Evolutionary conservation across 345 rosid species (phyloP).

Genomic region (Rubroshorea leprosula): DNA sequence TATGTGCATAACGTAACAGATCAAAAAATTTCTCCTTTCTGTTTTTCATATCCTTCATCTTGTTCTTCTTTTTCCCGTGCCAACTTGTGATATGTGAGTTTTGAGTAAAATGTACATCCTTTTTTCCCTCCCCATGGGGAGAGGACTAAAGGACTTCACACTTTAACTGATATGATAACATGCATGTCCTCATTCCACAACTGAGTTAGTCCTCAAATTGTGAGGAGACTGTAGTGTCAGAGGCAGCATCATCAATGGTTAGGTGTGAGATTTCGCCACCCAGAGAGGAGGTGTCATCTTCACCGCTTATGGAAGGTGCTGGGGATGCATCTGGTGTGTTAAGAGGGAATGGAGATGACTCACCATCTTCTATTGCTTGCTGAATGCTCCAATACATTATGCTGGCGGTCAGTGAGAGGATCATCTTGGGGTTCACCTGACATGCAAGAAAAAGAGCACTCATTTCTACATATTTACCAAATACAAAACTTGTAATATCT

Average conservation of each 20-base stretch:
- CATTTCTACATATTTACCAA: neutral
- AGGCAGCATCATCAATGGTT: constrained; percentile 52
- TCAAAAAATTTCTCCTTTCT: too few relatives aligned
- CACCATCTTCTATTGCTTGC: constrained; percentile 46
- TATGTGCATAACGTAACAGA: too few relatives aligned
- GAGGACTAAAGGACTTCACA: too few relatives aligned
- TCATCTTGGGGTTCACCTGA: constrained; percentile 97
- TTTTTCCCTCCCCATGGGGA: too few relatives aligned
- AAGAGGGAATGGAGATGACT: constrained; percentile 38
- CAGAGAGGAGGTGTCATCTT: constrained; percentile 59
- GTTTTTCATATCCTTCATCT: too few relatives aligned
- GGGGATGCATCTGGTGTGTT: constrained; percentile 61
- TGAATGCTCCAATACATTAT: constrained; percentile 89
- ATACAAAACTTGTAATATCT: neutral
- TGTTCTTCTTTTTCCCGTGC: too few relatives aligned
- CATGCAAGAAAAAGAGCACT: neutral
- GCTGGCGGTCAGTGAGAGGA: constrained; percentile 74
- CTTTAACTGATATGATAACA: too few relatives aligned
- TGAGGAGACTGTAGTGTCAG: constrained; percentile 52
- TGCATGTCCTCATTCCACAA: constrained; percentile 20
- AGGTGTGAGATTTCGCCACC: constrained; percentile 54
- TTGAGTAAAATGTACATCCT: too few relatives aligned
- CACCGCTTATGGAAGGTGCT: constrained; percentile 55
- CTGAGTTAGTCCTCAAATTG: constrained; percentile 33
- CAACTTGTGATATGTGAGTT: too few relatives aligned